These are phyloP conservation scores for Eutypella sp. DNA, from an alignment of 2,329 filamentous ascomycete genomes.

Conservation along the genomic window DNA sequence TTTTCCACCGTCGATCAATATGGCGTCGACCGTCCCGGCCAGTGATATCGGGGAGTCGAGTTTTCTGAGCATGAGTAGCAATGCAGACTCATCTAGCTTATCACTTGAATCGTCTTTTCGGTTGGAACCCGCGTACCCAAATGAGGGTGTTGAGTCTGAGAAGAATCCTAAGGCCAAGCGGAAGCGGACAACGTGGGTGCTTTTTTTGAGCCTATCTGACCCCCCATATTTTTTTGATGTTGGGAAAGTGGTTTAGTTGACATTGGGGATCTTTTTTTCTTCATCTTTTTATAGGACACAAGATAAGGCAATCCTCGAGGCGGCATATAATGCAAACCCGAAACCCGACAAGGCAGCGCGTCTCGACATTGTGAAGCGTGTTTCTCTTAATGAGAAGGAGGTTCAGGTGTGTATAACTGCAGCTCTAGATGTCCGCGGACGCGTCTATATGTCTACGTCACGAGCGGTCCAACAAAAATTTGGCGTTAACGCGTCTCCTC, in stretches of 20 bases:
- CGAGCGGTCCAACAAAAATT: slow-evolving; percentile 2
- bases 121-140: slow-evolving; percentile 24
- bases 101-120: slow-evolving; percentile 31
- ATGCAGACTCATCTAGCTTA: slow-evolving; percentile 23
- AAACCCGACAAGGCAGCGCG: slow-evolving; percentile 91
- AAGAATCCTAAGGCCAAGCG: slow-evolving; percentile 56
- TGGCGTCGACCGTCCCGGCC: neutral
- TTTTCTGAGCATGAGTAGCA: slow-evolving; percentile 22
- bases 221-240: neutral
- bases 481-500: slow-evolving; percentile 14
- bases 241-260: slow-evolving; percentile 11
- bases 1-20: slow-evolving; percentile 16
- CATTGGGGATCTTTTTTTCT: no score
- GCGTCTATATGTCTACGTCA: slow-evolving; percentile 3
- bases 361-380: slow-evolving; percentile 75
- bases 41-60: slow-evolving; percentile 7
- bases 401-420: slow-evolving; percentile 69
- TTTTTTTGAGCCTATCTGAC: slow-evolving; percentile 5
- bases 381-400: slow-evolving; percentile 90
- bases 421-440: neutral
- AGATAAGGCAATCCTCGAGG: slow-evolving; percentile 84
- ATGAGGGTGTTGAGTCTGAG: slow-evolving; percentile 24
- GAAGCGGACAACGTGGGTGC: slow-evolving; percentile 58
- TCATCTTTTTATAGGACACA: slow-evolving; percentile 59
- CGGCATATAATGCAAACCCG: slow-evolving; percentile 76